These are phyloP conservation scores for Ceratocystis destructans DNA, from an alignment of 2,329 filamentous ascomycete species.

Conservation along the genomic window DNA sequence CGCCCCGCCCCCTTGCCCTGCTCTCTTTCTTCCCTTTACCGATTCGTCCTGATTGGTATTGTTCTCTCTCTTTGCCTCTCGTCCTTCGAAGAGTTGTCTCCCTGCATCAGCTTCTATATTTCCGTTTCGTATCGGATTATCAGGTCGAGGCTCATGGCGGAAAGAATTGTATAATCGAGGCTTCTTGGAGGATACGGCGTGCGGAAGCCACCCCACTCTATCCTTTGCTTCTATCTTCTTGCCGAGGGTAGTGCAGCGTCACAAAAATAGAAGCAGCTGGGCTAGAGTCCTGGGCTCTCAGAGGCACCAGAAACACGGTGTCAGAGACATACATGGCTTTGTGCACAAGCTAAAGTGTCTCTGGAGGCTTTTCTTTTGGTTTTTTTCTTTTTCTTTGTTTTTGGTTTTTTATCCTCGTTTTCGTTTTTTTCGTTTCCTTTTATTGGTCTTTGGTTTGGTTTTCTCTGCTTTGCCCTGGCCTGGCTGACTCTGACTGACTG, in stretches of 20 bases:
- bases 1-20: too few species aligned
- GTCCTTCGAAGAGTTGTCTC: background rate
- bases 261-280: conserved; percentile 4
- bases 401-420: too few species aligned
- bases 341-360: background rate
- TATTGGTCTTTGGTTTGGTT: too few species aligned
- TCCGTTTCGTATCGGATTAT: too few species aligned
- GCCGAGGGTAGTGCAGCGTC: conserved; percentile 1
- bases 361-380: background rate
- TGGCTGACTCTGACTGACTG: background rate
- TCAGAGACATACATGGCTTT: conserved; percentile 3
- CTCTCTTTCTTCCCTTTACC: background rate
- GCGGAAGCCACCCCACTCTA: background rate
- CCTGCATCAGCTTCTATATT: background rate
- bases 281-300: background rate
- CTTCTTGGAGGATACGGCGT: background rate
- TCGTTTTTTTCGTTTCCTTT: too few species aligned
- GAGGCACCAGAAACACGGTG: conserved; percentile 1
- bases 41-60: background rate
- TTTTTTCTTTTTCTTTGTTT: too few species aligned
- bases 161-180: background rate
- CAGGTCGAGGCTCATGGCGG: too few species aligned
- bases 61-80: background rate
- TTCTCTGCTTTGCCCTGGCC: too few species aligned
- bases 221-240: background rate